Evolutionary conservation across 169 alveolate genomes (phyloP), one percentile per base, ranked within the genome.

Genomic region (Cryptosporidium canis): DNA sequence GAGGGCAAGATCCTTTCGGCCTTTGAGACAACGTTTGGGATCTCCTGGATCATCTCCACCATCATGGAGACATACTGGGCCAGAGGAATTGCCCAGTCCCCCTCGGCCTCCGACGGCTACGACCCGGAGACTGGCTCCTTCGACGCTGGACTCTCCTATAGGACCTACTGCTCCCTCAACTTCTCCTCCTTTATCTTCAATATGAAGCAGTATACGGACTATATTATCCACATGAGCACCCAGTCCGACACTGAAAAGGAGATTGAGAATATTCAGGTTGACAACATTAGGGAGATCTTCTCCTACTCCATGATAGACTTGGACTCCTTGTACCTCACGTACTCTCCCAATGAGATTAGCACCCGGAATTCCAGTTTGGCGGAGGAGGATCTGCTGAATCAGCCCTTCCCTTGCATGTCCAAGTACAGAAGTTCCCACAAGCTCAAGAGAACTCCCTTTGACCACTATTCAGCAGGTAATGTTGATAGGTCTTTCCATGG

Each of bases 51-150:
- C 33, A 14, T 77, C 12, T 27, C 55, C 21, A 58, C 61, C 7
- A 39, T 56, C 14, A 77, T 77, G 72, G 87, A 77, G 45, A 35
- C 37, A 8, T 77, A 77, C 35, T 77, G 87, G 87, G n/a, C 87
- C 8, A 77, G 87, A 55, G 87, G 77, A 3, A 18, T 61, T 51
- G 63, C n/a, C 9, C 48, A 27, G 27, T 3, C 63, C 11, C 48
- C 11, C 5, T 7, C 48, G 5, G 11, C 5, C 9, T 33, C 14
- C 12, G 41, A 65, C 12, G 21, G 33, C 9, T 43, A 3, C 7
- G 24, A 47, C 27, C 16, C 41, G 0, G 21, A 29, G 9, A 51
- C 67, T 4, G 18, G 43, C 9, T 48, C 66, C 39, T 70, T 70
- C 39, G 84, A 70, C 21, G n/a, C 21, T 35, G 84, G 84, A 55